Base-by-base conservation (phyloP, 2,329 filamentous ascomycete species). In the Exophiala sp. region DNA sequence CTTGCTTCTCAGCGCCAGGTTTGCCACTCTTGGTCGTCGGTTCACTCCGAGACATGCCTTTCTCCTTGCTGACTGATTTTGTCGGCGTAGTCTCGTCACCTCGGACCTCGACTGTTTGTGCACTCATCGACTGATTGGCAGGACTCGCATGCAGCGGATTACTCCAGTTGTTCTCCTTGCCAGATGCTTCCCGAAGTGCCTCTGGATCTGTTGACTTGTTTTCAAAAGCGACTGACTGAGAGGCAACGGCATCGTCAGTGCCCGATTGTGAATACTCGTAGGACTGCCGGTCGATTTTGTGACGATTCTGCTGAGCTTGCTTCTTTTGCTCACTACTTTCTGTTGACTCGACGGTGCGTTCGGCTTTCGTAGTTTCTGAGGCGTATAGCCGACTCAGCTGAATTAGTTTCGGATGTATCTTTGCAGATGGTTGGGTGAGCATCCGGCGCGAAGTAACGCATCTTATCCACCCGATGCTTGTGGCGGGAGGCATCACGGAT, bases 211-310 rank as follows among this genome's bases (percentile, higher is more conserved):
- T 52, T 3, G 49, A 18, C 11, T 44, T 21, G 21, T 10, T 21
- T n/a, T 40, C 33, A 21, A 48, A 52, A 3, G 54, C 43, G 12
- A 44, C 11, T 18, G 32, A 21, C 41, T 58, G 52, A 1, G 52
- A 41, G 11, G 56, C 56, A 8, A 55, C 56, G 4, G 49, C 56
- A 24, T 58, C 56, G 42, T 58, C 56, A 14, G 56, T 58, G 44
- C 52, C 56, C 12, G 56, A 58, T 44, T 47, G 42, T 20, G 49
- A 50, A 7, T 44, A 40, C 38, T 58, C 56, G 41, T 38, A 40
- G 5, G 56, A 52, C 33, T 58, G 56, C 5, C 56, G 52, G 52
- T 55, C 52, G 14, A 58, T 58, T 9, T n/a, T 18, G 12, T 50
- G 42, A 8, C 56, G 52, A 41, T 52, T 24, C 24, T 50, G 43